Evolutionary conservation across 352 stramenopile genomes (phyloP).

Genomic region (Phytophthora sp.): DNA sequence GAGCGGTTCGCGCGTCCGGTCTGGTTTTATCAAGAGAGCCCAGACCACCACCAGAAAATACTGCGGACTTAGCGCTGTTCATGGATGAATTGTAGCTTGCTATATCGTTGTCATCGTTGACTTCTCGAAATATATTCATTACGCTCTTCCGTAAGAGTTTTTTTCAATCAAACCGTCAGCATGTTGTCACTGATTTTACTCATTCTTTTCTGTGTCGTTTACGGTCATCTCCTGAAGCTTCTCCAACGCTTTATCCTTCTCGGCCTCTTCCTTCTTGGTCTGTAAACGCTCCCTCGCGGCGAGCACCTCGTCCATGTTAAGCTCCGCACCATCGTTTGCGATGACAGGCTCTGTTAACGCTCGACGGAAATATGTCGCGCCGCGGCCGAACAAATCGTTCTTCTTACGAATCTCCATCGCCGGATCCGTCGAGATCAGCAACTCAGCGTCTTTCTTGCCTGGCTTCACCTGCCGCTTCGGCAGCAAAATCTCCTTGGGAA

Average conservation of each 20-base stretch:
- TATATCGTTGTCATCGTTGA: slow-evolving; percentile 21
- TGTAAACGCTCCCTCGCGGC: slow-evolving; percentile 49
- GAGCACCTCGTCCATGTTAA: slow-evolving; percentile 88
- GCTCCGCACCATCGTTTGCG: slow-evolving; percentile 73
- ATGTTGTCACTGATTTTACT: slow-evolving; percentile 10
- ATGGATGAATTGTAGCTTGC: no score
- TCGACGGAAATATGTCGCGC: slow-evolving; percentile 86
- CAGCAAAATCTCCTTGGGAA: slow-evolving; percentile 70
- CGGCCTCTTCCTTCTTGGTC: slow-evolving; percentile 41
- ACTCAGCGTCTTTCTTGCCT: slow-evolving; percentile 51
- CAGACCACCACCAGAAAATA: not conserved
- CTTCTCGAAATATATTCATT: slow-evolving; percentile 37
- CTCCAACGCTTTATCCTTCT: slow-evolving; percentile 32
- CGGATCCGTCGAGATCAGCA: slow-evolving; percentile 71
- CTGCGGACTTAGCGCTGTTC: not conserved
- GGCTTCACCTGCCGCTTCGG: slow-evolving; percentile 86
- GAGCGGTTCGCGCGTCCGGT: not conserved
- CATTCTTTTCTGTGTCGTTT: slow-evolving; percentile 14
- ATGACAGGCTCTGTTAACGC: slow-evolving; percentile 76
- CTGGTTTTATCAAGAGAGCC: not conserved
- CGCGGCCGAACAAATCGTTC: slow-evolving; percentile 79
- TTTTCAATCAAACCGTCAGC: not conserved
- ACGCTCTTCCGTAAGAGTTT: not conserved
- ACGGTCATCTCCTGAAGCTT: slow-evolving; percentile 25
- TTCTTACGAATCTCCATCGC: slow-evolving; percentile 77